Percentiles rank a stretch among this genome's conserved stretches.
phyloP scores from a whole-genome alignment of 2,329 filamentous ascomycete species.

The Alternaria atra region DNA sequence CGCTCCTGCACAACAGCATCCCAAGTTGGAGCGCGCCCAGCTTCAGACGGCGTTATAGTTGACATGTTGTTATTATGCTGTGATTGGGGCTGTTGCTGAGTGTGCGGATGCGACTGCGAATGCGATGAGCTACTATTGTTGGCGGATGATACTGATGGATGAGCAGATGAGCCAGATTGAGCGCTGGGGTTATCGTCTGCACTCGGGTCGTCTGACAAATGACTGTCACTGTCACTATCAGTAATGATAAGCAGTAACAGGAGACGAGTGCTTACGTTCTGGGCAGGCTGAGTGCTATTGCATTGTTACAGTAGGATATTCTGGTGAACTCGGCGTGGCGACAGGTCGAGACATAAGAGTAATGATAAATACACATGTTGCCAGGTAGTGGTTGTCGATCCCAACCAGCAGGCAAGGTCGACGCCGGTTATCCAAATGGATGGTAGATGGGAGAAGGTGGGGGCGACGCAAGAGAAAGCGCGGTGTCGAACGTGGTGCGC shows the following conservation, averaged over 20 bases:
- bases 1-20: slow-evolving; percentile 3
- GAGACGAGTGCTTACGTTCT: slow-evolving; percentile 24
- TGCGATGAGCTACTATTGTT: slow-evolving; percentile 23
- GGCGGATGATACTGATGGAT: slow-evolving; percentile 17
- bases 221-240: slow-evolving; percentile 28
- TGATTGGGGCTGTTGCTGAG: slow-evolving; percentile 25
- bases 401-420: slow-evolving; percentile 16
- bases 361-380: slow-evolving; percentile 49
- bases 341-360: slow-evolving; percentile 46
- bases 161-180: slow-evolving; percentile 14
- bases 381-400: slow-evolving; percentile 17
- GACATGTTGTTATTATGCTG: slow-evolving; percentile 38
- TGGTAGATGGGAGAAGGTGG: slow-evolving; percentile 7
- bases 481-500: background rate
- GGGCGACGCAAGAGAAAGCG: slow-evolving; percentile 2
- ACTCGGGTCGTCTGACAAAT: slow-evolving; percentile 21
- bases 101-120: slow-evolving; percentile 29
- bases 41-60: slow-evolving; percentile 28
- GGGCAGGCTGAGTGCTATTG: slow-evolving; percentile 30
- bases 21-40: slow-evolving; percentile 14
- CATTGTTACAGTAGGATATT: slow-evolving; percentile 45
- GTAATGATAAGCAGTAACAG: background rate
- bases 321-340: slow-evolving; percentile 43
- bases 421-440: slow-evolving; percentile 8
- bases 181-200: slow-evolving; percentile 12